Evolutionary conservation across 2,329 filamentous ascomycete genomes (phyloP).

Genomic region (Fusarium sambucinum): DNA sequence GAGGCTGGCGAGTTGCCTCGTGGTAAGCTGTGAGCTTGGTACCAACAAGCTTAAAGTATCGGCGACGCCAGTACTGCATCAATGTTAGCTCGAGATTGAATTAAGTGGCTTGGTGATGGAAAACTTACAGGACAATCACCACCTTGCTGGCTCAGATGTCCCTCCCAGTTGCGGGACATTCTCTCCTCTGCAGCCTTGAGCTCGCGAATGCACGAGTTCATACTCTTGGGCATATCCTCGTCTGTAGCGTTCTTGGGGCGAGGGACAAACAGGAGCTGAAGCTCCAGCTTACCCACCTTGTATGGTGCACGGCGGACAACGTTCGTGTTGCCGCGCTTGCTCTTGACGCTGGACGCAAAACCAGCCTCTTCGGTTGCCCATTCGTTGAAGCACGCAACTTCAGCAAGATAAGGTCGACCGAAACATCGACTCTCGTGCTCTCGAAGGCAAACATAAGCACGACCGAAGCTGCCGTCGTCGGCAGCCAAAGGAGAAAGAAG

Average conservation of each 20-base stretch:
- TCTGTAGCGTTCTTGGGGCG: slow-evolving; percentile 88
- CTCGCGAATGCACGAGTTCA: slow-evolving; percentile 95
- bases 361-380: slow-evolving; percentile 91
- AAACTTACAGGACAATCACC: slow-evolving; percentile 93
- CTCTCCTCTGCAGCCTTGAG: slow-evolving; percentile 90
- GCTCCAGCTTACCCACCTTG: slow-evolving; percentile 91
- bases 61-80: slow-evolving; percentile 90
- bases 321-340: slow-evolving; percentile 81
- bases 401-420: slow-evolving; percentile 86
- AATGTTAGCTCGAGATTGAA: slow-evolving; percentile 54
- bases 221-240: slow-evolving; percentile 99
- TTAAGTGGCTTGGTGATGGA: no score
- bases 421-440: slow-evolving; percentile 91
- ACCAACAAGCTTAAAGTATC: slow-evolving; percentile 94
- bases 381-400: slow-evolving; percentile 97
- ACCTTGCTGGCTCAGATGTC: slow-evolving; percentile 93
- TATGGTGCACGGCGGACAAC: slow-evolving; percentile 91
- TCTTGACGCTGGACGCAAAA: slow-evolving; percentile 89
- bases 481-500: slow-evolving; percentile 87
- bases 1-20: slow-evolving; percentile 92
- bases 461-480: slow-evolving; percentile 92
- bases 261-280: slow-evolving; percentile 95
- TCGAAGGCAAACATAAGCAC: slow-evolving; percentile 92
- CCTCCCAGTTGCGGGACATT: slow-evolving; percentile 83
- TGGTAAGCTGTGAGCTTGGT: slow-evolving; percentile 95